phyloP scores from a whole-genome alignment of 1,284 basidiomycete genomes.

The Meira miltonrushii region DNA sequence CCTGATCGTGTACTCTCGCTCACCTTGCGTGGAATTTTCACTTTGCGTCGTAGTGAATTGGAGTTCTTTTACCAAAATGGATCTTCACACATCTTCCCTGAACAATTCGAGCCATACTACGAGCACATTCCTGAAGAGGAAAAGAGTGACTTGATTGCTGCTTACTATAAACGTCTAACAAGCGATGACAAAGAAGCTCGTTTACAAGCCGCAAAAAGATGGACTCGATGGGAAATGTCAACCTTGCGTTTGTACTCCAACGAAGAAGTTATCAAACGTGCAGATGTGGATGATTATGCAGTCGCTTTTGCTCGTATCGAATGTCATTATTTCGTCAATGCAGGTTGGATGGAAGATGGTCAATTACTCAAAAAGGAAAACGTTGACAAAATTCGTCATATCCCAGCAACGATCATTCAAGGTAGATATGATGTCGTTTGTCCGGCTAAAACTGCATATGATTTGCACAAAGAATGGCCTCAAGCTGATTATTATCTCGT shows the following conservation, averaged over 20 bases:
- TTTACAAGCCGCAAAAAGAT: slow-evolving; percentile 72
- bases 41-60: slow-evolving; percentile 72
- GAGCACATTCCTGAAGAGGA: slow-evolving; percentile 74
- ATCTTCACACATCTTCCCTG: slow-evolving; percentile 49
- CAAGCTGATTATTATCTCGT: slow-evolving; percentile 57
- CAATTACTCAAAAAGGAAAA: slow-evolving; percentile 75
- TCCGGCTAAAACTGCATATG: slow-evolving; percentile 54
- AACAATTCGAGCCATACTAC: slow-evolving; percentile 59
- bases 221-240: slow-evolving; percentile 56
- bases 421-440: slow-evolving; percentile 59
- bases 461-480: slow-evolving; percentile 41
- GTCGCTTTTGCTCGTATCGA: slow-evolving; percentile 74
- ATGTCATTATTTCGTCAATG: slow-evolving; percentile 73
- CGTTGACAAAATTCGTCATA: slow-evolving; percentile 71
- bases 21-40: slow-evolving; percentile 85
- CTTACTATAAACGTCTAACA: slow-evolving; percentile 74
- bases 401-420: slow-evolving; percentile 74
- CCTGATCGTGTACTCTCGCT: slow-evolving; percentile 74
- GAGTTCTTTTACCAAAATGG: slow-evolving; percentile 88
- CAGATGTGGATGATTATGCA: slow-evolving; percentile 58
- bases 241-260: slow-evolving; percentile 46
- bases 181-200: slow-evolving; percentile 66
- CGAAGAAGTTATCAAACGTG: slow-evolving; percentile 25
- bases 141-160: slow-evolving; percentile 70
- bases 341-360: slow-evolving; percentile 85